Evolutionary conservation across 2,329 filamentous ascomycete species (phyloP).

Genomic region (Colletotrichum gloeosporioides): DNA sequence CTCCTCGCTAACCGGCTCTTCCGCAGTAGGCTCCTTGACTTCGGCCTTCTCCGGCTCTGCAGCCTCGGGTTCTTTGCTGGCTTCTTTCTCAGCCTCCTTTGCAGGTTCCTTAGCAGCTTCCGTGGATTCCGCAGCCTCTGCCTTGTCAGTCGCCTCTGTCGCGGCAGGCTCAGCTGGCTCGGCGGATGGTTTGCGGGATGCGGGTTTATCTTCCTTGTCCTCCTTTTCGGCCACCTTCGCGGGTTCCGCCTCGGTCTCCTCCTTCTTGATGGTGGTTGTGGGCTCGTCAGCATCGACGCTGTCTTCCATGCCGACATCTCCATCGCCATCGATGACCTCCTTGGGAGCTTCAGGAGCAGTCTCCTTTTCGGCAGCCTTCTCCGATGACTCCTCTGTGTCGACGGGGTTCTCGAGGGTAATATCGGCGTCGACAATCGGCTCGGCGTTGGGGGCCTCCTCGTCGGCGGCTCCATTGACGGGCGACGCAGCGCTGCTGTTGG

Average conservation of each 20-base stretch:
- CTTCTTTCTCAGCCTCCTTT: slow-evolving; percentile 25
- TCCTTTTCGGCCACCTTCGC: slow-evolving; percentile 31
- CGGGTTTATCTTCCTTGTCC: slow-evolving; percentile 26
- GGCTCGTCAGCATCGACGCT: slow-evolving; percentile 33
- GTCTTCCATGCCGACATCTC: slow-evolving; percentile 58
- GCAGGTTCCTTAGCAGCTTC: background rate
- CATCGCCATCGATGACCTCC: slow-evolving; percentile 48
- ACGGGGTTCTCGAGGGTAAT: slow-evolving; percentile 38
- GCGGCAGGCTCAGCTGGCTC: slow-evolving; percentile 25
- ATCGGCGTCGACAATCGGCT: slow-evolving; percentile 26
- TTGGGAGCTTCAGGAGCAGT: slow-evolving; percentile 16
- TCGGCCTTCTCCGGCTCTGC: background rate
- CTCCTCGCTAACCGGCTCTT: background rate
- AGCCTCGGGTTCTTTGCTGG: background rate
- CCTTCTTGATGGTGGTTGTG: slow-evolving; percentile 41
- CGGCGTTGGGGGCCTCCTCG: slow-evolving; percentile 28
- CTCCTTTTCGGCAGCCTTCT: slow-evolving; percentile 11
- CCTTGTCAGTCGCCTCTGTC: slow-evolving; percentile 2
- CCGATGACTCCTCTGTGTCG: slow-evolving; percentile 24
- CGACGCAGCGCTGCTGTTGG: slow-evolving; percentile 42
- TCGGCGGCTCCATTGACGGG: slow-evolving; percentile 40
- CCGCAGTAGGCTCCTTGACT: slow-evolving; percentile 17
- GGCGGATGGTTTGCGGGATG: background rate
- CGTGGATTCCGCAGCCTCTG: background rate
- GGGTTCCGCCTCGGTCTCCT: slow-evolving; percentile 40